Base-by-base conservation (phyloP, 2,329 filamentous ascomycete genomes). In the Lecanosticta acicola region DNA sequence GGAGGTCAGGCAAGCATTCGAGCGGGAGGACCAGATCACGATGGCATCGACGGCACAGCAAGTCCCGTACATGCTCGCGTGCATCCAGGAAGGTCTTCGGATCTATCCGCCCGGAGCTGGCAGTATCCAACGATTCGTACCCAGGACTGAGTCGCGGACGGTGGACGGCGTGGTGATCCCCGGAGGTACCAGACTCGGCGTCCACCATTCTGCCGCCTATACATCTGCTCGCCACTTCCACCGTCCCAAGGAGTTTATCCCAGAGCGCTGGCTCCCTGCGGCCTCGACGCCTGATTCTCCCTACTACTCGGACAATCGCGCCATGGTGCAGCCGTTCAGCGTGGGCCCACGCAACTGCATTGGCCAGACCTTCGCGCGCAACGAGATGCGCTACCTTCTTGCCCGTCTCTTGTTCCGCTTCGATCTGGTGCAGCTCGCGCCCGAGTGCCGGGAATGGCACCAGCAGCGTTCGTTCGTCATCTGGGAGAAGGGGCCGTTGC, bases 341-440 rank as follows among this genome's bases (percentile, higher is more conserved):
- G 14, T 41, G 14, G 54, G 54, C 1, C 50, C 53, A 16, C 39
- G 51, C 14, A 52, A 52, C 40, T 57, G 55, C 35, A 32, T 57
- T 16, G 55, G 55, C 8, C 51, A 39, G 35, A 37, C 17, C 11
- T 58, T 70, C 11, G 67, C 66, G 2, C 64, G 61, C 42, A 58
- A 60, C 35, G 67, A 70, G 50, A 62, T 67, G 50, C 59, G 61
- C 4, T 41, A 71, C 1, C 55, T 67, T 1, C n/a, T 50, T 35
- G 48, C 41, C 5, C 43, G 32, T 21, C 26, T 48, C 8, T 37
- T 50, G 8, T 17, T 44, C 24, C 32, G 16, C 4, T 50, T 45
- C 32, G 45, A 50, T 34, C 16, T 50, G 5, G 24, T 5, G 14
- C 18, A n/a, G n/a, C n/a, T n/a, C n/a, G n/a, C n/a, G n/a, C n/a